Percentiles rank a stretch among this genome's conserved stretches.
These are phyloP conservation scores for Candida berthetii DNA, from an alignment of 805 yeast species.

Conservation along the genomic window DNA sequence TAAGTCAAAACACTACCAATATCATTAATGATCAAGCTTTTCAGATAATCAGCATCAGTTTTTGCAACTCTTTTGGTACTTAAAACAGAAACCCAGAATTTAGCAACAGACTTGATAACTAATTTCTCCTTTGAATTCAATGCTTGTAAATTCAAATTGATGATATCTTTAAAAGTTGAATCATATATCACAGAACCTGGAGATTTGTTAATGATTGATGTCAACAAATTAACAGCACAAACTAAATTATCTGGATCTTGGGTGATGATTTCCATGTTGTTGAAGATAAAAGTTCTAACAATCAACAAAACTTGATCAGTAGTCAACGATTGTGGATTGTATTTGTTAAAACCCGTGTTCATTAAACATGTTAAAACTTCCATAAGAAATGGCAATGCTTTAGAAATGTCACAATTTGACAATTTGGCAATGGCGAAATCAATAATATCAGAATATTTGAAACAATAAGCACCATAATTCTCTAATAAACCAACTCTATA, in stretches of 20 bases:
- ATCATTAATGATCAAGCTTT: conserved; percentile 22
- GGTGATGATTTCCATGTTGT: conserved; percentile 21
- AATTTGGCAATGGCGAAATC: conserved; percentile 31
- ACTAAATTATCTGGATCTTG: conserved; percentile 58
- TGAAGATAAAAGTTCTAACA: conserved; percentile 13
- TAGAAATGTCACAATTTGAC: conserved; percentile 2
- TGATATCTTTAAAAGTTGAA: conserved; percentile 18
- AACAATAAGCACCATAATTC: conserved; percentile 61
- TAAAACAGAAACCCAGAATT: conserved; percentile 47
- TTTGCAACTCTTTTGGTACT: conserved; percentile 39
- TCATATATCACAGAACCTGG: conserved; percentile 33
- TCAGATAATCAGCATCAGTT: conserved; percentile 30
- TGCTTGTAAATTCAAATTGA: conserved; percentile 21
- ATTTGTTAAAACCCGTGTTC: conserved; percentile 10
- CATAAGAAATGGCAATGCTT: conserved; percentile 5
- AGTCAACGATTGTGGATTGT: conserved; percentile 1
- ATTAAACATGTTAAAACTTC: conserved; percentile 14
- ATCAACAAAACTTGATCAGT: conserved; percentile 10
- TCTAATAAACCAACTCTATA: conserved; percentile 64
- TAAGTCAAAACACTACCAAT: conserved; percentile 25
- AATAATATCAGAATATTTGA: conserved; percentile 34
- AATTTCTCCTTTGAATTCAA: conserved; percentile 41
- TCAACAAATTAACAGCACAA: conserved; percentile 42
- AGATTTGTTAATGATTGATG: conserved; percentile 45
- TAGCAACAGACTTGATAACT: conserved; percentile 40